Evolutionary conservation across 2,329 filamentous ascomycete species (phyloP), one percentile per base, ranked within the genome.

Genomic region (Triangularia verruculosa): DNA sequence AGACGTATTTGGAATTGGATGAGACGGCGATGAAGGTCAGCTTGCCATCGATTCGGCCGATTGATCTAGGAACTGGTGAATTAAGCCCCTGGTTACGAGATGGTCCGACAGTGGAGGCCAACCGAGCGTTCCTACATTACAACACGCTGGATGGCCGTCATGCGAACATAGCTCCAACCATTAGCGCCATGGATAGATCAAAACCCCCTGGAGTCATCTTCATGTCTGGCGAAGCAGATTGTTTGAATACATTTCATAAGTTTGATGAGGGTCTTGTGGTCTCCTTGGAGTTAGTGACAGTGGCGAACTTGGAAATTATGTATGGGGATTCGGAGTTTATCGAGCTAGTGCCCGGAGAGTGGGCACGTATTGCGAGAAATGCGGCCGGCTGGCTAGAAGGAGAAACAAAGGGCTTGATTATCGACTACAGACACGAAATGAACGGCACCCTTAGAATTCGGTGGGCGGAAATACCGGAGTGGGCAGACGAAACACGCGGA

Each of bases 31-130:
- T 63, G 3, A 6, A 7, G 3, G 56, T 63, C 17, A 30, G 11
- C 6, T 3, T 59, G 12, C 61, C 61, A 17, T 52, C 43, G 7
- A 24, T 39, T 1, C 22, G 51, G 1, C 56, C 56, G 12, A 34
- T 63, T 2, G 5, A 20, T 5, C 15, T 63, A 8, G 9, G 22
- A 6, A 53, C 54, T 24, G 55, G 56, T 1, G 51, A 47, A 17
- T 9, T 57, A 30, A 63, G 61, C 20, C 22, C 61, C 17, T 63
- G 61, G 61, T 47, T 63, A 7, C 27, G 56, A 3, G 61, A 63
- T 22, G n/a, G 54, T 15, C 39, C 24, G 11, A n/a, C 4, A 13
- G n/a, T 17, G 39, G 15, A 20, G 6, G 6, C n/a, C 5, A 20
- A 11, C 20, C 39, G 7, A 20, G 39, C 39, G 15, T 47, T 47